Base-by-base conservation (phyloP, 768 basidiomycete species). In the Vararia minispora region DNA sequence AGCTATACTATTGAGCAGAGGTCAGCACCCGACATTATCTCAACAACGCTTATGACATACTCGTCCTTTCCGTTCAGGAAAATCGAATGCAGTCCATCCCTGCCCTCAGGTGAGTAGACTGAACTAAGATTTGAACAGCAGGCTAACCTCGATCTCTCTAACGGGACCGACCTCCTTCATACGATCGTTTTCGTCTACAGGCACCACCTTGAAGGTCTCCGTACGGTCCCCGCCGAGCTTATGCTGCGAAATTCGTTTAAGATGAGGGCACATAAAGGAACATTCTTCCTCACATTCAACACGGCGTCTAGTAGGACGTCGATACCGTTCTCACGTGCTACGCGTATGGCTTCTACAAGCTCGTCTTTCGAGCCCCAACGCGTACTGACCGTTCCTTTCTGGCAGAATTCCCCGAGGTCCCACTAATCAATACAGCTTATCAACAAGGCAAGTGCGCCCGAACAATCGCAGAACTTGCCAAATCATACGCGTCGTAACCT, bases 351-450 rank as follows among this genome's bases (percentile, higher is more conserved):
- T 9, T 62, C 50, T 2, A 89, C 52, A 20, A 91, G 70, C 43
- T 94, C 82, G 21, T 85, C 74, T 47, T 77, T 82, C 10, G 82
- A 79, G 17, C 91, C 91, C 89, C 90, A 97, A 42, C 88, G 71
- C 1, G 91, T 94, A 12, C 64, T 56, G 23, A 75, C 53, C 12
- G 71, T 58, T 12, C 79, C 82, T 51, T 79, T 86, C 56, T 85
- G 86, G 35, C 80, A 47, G 45, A 89, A 89, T 59, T 89, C 86
- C 25, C 86, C 86, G 13, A 90, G 58, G 54, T 90, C 86, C 86
- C 87, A 90, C 85, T 89, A 36, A 40, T 29, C n/a, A 14, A 30
- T 17, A 39, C 6, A 9, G 27, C 8, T 21, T 31, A 28, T 24
- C 9, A 32, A 40, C 18, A 26, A 22, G 32, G 26, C 8, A 1